Conservation (phyloP, 805 yeast species). For the Yarrowia deformans region DNA sequence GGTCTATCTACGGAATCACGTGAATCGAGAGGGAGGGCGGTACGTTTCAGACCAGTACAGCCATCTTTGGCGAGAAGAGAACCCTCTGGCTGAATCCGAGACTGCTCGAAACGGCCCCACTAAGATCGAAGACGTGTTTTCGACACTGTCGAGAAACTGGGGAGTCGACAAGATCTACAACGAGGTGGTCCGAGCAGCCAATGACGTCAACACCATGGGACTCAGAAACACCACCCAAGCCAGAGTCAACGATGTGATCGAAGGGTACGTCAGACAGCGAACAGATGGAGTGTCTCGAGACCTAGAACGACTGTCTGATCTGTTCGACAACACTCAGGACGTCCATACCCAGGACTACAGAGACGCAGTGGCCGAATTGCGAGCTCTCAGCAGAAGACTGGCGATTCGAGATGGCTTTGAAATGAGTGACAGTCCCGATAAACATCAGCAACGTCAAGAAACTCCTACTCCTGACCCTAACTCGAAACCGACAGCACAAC, state of each 20-base stretch:
- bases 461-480: constrained; percentile 9
- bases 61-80: constrained; percentile 27
- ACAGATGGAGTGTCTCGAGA: constrained; percentile 21
- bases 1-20: constrained; percentile 43
- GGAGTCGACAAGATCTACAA: constrained; percentile 42
- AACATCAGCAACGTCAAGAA: background rate
- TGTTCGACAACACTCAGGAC: constrained; percentile 24
- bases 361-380: constrained; percentile 9
- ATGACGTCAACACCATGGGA: constrained; percentile 38
- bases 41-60: constrained; percentile 43
- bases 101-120: constrained; percentile 9
- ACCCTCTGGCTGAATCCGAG: background rate
- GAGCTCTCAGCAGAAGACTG: constrained; percentile 31
- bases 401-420: constrained; percentile 14
- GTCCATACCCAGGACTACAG: constrained; percentile 7
- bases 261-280: constrained; percentile 28
- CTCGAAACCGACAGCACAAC: background rate
- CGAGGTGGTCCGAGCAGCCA: constrained; percentile 41
- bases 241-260: constrained; percentile 16
- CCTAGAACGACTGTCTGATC: constrained; percentile 2
- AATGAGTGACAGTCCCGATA: background rate
- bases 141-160: constrained; percentile 42
- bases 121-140: constrained; percentile 36
- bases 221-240: constrained; percentile 17
- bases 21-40: constrained; percentile 44